These are phyloP conservation scores for Solanum gracilifrons DNA, from an alignment of 257 asterid species.

Conservation along the genomic window DNA sequence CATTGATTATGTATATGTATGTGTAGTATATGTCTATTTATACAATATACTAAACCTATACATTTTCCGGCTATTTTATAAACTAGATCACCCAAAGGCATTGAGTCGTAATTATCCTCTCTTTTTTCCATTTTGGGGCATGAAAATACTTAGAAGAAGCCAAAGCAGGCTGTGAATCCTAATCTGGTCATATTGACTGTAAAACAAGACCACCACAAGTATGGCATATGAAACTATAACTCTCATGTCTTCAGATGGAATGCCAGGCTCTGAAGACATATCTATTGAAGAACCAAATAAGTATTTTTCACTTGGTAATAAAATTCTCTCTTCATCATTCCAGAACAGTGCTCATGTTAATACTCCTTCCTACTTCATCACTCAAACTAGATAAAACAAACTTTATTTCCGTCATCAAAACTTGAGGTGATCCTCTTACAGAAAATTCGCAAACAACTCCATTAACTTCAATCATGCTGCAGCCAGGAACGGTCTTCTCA, in stretches of 20 bases:
- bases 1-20: too few species aligned
- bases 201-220: background rate
- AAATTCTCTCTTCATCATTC: background rate
- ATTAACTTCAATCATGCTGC: constrained; percentile 57
- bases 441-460: constrained; percentile 55
- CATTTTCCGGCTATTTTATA: background rate
- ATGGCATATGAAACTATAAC: background rate
- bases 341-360: background rate
- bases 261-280: background rate
- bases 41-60: background rate
- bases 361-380: constrained; percentile 36
- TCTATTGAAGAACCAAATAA: background rate
- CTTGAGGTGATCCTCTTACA: constrained; percentile 42
- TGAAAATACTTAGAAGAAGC: background rate
- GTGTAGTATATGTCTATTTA: too few species aligned
- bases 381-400: constrained; percentile 23
- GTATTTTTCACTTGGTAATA: background rate
- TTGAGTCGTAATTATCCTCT: background rate
- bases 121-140: background rate
- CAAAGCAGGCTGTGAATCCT: background rate
- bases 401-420: constrained; percentile 24
- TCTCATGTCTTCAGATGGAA: background rate
- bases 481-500: constrained; percentile 52
- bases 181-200: background rate
- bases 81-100: background rate